Conservation (phyloP, 2,329 filamentous ascomycete species). For the Colletotrichum sp. region DNA sequence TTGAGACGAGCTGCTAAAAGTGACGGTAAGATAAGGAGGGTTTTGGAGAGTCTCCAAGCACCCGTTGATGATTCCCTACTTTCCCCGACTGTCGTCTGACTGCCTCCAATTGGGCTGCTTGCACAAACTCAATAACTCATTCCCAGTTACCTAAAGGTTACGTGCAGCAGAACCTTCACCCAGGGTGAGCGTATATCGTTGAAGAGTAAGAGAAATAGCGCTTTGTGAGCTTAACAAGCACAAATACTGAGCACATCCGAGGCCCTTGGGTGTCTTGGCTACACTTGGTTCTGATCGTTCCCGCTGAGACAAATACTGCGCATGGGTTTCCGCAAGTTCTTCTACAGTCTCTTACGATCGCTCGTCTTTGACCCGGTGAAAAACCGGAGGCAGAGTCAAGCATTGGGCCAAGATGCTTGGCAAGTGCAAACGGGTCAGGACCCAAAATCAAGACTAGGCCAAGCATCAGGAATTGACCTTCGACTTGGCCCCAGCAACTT, state of each 20-base stretch:
- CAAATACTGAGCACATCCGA: not conserved
- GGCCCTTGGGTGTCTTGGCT: not conserved
- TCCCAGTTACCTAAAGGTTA: not conserved
- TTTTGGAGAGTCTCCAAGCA: not conserved
- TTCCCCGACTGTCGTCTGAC: not conserved
- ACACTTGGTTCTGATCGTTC: not conserved
- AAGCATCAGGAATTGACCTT: not conserved
- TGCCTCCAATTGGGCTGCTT: not conserved
- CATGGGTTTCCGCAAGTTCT: not conserved
- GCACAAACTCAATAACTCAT: not conserved
- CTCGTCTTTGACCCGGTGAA: not conserved
- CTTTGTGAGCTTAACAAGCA: not conserved
- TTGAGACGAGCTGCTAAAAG: not conserved
- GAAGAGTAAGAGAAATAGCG: not conserved
- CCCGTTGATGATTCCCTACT: not conserved
- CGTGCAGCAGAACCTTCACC: not conserved
- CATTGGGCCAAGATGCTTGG: not conserved
- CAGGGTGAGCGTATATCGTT: not conserved
- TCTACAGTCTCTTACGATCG: not conserved
- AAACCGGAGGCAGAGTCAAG: slow-evolving; percentile 6
- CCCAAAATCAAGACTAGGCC: not conserved
- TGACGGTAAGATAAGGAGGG: not conserved
- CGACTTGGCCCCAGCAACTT: not conserved
- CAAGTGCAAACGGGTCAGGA: not conserved
- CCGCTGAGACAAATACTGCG: not conserved